These are phyloP conservation scores for Malania oleifera DNA, from an alignment of 164 flowering plant species.

Conservation along the genomic window DNA sequence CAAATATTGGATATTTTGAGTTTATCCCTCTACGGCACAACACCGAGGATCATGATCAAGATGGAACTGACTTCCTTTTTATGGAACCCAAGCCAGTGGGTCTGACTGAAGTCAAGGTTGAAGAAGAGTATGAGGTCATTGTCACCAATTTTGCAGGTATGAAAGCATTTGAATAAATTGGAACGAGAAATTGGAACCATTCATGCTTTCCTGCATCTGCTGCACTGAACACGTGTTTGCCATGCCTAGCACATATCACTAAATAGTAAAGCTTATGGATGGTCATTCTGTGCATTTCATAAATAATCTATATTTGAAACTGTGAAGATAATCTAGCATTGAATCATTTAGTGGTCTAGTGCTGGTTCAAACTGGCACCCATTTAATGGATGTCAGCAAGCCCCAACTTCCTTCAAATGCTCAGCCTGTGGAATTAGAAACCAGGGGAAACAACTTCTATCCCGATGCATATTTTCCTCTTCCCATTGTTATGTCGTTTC, in stretches of 20 bases:
- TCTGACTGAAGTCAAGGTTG: constrained; percentile 74
- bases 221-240: too few species aligned
- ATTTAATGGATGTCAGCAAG: background rate
- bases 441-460: constrained; percentile 1
- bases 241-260: too few species aligned
- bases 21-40: constrained; percentile 58
- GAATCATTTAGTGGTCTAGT: background rate
- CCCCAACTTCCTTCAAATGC: constrained; percentile 1
- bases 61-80: constrained; percentile 10
- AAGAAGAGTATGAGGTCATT: constrained; percentile 81
- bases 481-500: background rate
- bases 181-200: too few species aligned
- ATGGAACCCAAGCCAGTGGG: constrained; percentile 56
- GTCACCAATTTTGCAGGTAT: constrained; percentile 85
- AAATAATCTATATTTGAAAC: too few species aligned
- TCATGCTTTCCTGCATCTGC: too few species aligned
- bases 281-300: too few species aligned
- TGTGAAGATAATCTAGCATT: background rate
- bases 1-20: constrained; percentile 85
- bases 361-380: background rate
- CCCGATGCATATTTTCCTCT: background rate
- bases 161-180: background rate
- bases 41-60: constrained; percentile 12
- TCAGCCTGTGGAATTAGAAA: background rate
- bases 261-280: too few species aligned